Evolutionary conservation across 1,139 yeast species (phyloP).

Genomic region (Debaryomyces nepalensis): DNA sequence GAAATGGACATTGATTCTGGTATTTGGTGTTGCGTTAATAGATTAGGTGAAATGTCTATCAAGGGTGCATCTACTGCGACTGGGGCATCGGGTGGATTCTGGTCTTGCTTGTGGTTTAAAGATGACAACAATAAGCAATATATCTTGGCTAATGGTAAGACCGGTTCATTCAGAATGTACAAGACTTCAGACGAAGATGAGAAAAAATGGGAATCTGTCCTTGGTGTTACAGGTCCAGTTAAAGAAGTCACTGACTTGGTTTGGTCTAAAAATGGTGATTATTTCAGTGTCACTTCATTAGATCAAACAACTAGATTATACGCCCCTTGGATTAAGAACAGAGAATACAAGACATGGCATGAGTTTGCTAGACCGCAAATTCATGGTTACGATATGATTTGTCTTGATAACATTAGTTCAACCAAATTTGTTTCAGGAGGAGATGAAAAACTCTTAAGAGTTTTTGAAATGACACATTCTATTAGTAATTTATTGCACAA

Average conservation of each 20-base stretch:
- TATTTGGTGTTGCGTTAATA: constrained; percentile 80
- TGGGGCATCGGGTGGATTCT: constrained; percentile 97
- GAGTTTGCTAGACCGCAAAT: constrained; percentile 97
- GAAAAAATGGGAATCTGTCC: constrained; percentile 53
- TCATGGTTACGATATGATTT: constrained; percentile 96
- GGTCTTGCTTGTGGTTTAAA: constrained; percentile 84
- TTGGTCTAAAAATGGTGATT: constrained; percentile 76
- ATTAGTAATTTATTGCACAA: constrained; percentile 65
- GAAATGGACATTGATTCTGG: constrained; percentile 86
- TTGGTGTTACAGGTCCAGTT: constrained; percentile 79
- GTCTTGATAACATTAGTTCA: constrained; percentile 65
- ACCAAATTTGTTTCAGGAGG: constrained; percentile 89
- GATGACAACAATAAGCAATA: constrained; percentile 47
- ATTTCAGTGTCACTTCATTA: constrained; percentile 72
- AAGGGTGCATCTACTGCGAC: constrained; percentile 99
- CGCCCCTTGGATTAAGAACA: constrained; percentile 59
- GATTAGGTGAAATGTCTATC: constrained; percentile 90
- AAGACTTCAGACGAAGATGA: constrained; percentile 36
- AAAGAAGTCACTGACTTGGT: constrained; percentile 76
- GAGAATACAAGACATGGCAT: constrained; percentile 61
- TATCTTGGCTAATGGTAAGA: constrained; percentile 81
- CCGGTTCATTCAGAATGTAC: constrained; percentile 93
- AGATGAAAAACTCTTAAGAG: constrained; percentile 90
- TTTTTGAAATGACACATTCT: constrained; percentile 87
- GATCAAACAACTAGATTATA: constrained; percentile 93